Base-by-base conservation (phyloP, 306 rosid species). In the Rosa multiflora region DNA sequence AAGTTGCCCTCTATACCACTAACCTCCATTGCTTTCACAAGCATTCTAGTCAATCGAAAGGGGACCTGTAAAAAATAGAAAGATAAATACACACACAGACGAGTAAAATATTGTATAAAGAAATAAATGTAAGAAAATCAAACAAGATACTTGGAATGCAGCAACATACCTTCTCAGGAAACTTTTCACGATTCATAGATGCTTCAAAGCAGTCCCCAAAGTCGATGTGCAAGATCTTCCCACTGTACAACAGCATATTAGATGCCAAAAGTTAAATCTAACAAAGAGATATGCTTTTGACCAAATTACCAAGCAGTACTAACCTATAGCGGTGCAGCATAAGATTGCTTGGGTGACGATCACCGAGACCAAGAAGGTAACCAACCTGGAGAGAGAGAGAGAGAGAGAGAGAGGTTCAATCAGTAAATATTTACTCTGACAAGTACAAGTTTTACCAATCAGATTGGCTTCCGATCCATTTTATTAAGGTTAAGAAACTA, bases 201-300 rank as follows among this genome's bases (percentile, higher is more conserved):
- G 99, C 98, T 82, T 95, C 99, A 82, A 95, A 95, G 86, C 99
- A 95, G 83, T 95, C 99, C 73, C 99, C 99, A 78, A 95, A 95
- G 85, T 95, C 99, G 69, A 95, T 95, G 85, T 95, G 99, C 85
- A 95, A 85, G 83, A 95, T 92, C 91, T 95, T 95, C 77, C 99
- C 99, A 55, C 99, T 95, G 86, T 73, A 70, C 83, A 13, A 87
- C 67, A 56, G 66, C 59, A 43, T 37, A 61, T 55, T 72, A 82
- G 78, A 80, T 20, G 51, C 85, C 29, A 5, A 77, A 85, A 76
- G 39, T 23, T 48, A 70, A 43, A 29, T 74, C n/a, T n/a, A 76
- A 15, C 9, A 48, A 26, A 40, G 79, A 26, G 46, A 70, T 43
- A 70, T 39, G 59, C 82, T 73, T 76, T 75, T 69, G 2, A 49